Conservation (phyloP, 352 stramenopile species). For the Peronospora farinosa region DNA sequence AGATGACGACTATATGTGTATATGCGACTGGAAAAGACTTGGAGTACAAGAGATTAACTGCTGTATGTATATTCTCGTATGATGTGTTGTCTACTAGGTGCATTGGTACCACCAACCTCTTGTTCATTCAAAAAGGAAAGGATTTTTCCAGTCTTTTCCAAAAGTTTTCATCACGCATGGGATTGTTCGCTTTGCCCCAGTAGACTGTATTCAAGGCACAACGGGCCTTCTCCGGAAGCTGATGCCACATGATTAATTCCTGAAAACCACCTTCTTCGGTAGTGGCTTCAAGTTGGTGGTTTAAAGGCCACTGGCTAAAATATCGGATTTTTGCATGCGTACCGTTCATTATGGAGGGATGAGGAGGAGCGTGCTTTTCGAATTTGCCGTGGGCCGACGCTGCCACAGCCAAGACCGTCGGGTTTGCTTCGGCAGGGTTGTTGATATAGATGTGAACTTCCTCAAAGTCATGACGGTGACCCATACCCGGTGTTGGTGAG, state of each 20-base stretch:
- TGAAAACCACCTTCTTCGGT: constrained; percentile 9
- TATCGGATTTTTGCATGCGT: constrained; percentile 26
- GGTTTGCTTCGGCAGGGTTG: constrained; percentile 18
- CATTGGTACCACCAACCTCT: too few species aligned
- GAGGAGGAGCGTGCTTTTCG: constrained; percentile 19
- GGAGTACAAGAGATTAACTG: too few species aligned
- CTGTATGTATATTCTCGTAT: too few species aligned
- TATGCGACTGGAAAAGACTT: too few species aligned
- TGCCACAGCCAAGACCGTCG: constrained; percentile 18
- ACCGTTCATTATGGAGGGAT: constrained; percentile 8
- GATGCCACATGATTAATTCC: constrained; percentile 24
- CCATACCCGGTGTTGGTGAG: constrained; percentile 23
- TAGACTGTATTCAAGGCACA: constrained; percentile 22
- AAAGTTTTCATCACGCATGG: constrained; percentile 29
- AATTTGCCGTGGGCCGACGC: constrained; percentile 24
- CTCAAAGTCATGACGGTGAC: constrained; percentile 42
- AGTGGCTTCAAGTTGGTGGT: constrained; percentile 24
- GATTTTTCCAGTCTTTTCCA: constrained; percentile 15
- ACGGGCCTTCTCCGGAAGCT: constrained; percentile 17
- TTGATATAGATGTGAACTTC: constrained; percentile 37
- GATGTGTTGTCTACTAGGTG: too few species aligned
- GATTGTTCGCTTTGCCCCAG: constrained; percentile 22
- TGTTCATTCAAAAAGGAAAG: constrained; percentile 8
- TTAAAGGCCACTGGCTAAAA: constrained; percentile 16
- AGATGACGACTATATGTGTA: too few species aligned